Conservation (phyloP, 495 filamentous ascomycete genomes). For the Neurospora africana region DNA sequence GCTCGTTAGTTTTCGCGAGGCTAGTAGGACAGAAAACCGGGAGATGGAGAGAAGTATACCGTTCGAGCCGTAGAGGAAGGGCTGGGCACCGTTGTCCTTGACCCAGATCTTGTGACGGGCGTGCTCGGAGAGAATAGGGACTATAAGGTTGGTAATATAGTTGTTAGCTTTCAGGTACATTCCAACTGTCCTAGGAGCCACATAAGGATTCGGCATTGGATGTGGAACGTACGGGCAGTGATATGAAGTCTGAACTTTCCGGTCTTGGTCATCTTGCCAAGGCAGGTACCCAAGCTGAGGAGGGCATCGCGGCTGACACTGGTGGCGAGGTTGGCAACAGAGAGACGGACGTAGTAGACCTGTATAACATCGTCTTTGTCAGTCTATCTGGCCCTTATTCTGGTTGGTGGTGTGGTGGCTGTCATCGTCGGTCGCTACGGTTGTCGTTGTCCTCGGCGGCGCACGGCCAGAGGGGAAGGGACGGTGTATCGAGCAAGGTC, state of each 20-base stretch:
- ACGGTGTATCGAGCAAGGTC: neutral
- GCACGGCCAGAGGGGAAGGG: slow-evolving; percentile 3
- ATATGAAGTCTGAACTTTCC: slow-evolving; percentile 81
- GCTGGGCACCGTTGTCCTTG: slow-evolving; percentile 90
- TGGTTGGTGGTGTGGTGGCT: neutral
- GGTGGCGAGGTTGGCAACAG: slow-evolving; percentile 83
- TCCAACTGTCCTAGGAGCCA: neutral
- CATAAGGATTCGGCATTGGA: neutral
- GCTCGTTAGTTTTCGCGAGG: neutral
- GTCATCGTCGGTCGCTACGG: neutral
- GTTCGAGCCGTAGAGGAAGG: slow-evolving; percentile 65
- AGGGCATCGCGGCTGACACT: slow-evolving; percentile 67
- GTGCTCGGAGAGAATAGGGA: slow-evolving; percentile 77
- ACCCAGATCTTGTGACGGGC: slow-evolving; percentile 93
- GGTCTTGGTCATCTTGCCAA: slow-evolving; percentile 84
- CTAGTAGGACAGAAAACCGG: too few species aligned
- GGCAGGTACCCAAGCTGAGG: slow-evolving; percentile 73
- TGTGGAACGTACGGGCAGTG: slow-evolving; percentile 41
- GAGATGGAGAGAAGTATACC: slow-evolving; percentile 6
- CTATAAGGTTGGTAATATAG: neutral
- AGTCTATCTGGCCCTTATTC: neutral
- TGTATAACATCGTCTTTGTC: slow-evolving; percentile 24
- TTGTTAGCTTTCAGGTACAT: neutral
- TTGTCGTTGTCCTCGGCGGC: neutral
- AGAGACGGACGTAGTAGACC: slow-evolving; percentile 81